Percentiles rank a stretch among this genome's conserved stretches.
phyloP scores from a whole-genome alignment of 768 basidiomycete species.

The Mycena amicta region DNA sequence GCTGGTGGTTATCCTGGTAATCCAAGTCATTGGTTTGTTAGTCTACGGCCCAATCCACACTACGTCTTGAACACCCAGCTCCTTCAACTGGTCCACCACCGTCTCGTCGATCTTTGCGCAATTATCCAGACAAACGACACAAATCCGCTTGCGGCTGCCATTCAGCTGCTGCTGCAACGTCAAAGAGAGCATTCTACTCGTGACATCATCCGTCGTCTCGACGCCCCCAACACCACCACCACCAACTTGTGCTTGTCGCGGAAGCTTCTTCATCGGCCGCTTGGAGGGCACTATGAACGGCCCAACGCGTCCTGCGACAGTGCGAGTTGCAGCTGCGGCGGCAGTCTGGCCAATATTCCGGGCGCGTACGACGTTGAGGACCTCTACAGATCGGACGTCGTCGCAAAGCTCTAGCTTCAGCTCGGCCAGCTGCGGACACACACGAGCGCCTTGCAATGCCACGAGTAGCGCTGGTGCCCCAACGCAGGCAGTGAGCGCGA shows the following conservation, averaged over 20 bases:
- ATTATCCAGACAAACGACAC: neutral
- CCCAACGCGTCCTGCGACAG: neutral
- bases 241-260: conserved; percentile 23
- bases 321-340: no score
- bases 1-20: no score
- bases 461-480: conserved; percentile 44
- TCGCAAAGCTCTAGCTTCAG: conserved; percentile 54
- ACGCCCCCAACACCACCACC: neutral
- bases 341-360: conserved; percentile 28
- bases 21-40: no score
- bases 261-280: conserved; percentile 39
- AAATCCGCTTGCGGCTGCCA: neutral
- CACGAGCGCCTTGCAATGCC: conserved; percentile 34
- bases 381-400: conserved; percentile 40
- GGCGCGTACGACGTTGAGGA: conserved; percentile 40
- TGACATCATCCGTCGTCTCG: neutral
- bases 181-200: neutral
- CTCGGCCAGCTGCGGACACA: conserved; percentile 54
- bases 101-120: neutral
- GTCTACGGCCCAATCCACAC: neutral
- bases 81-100: neutral
- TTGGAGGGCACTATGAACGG: neutral
- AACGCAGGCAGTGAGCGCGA: conserved; percentile 50
- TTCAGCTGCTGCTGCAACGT: neutral
- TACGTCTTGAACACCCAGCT: neutral